A percentile compares a stretch with the other conserved stretches of the same genome.
phyloP scores from a whole-genome alignment of 75 land plant species.

The Pseudotsuga menziesii region DNA sequence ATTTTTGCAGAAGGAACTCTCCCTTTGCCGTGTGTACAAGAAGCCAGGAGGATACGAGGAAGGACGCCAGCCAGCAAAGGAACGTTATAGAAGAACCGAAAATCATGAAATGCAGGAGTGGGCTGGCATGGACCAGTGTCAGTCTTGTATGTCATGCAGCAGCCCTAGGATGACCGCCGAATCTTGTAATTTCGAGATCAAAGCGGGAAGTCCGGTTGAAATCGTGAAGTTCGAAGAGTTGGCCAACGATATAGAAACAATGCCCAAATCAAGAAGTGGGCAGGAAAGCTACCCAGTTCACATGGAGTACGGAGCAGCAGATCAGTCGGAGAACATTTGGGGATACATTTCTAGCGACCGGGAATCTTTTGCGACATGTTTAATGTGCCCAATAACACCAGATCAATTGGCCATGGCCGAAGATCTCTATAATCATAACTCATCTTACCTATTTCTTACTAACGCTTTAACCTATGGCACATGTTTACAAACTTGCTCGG shows the following conservation, averaged over 20 bases:
- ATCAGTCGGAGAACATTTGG: background rate
- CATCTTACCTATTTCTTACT: background rate
- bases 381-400: background rate
- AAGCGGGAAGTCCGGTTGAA: background rate
- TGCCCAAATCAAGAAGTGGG: background rate
- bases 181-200: background rate
- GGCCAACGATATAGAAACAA: background rate
- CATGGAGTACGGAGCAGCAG: background rate
- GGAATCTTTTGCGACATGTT: too few species aligned
- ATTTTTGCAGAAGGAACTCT: conserved; percentile 66
- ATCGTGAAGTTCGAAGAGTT: background rate
- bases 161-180: background rate
- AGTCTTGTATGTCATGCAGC: background rate
- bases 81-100: background rate
- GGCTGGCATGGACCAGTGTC: background rate
- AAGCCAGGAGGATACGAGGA: conserved; percentile 54
- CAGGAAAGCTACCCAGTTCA: background rate
- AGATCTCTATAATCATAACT: background rate
- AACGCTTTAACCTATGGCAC: background rate
- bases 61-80: conserved; percentile 7
- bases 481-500: background rate
- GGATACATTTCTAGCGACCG: background rate
- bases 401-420: background rate
- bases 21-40: conserved; percentile 76
- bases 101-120: background rate